These are phyloP conservation scores for Lepidium sativum DNA, from an alignment of 345 rosid species.

Conservation along the genomic window DNA sequence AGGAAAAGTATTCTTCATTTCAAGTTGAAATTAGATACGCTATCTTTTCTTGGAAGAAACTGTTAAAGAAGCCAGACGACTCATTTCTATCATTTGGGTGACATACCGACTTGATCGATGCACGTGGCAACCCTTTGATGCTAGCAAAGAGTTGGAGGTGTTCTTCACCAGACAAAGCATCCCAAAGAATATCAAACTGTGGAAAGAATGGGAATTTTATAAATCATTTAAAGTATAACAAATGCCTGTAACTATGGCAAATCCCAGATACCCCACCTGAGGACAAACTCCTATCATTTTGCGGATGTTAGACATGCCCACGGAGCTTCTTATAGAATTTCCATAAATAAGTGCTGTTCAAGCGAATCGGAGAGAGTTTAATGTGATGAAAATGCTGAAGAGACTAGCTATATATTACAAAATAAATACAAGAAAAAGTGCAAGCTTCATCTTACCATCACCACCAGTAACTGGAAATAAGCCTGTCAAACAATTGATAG, in stretches of 20 bases:
- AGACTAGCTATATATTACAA: neutral
- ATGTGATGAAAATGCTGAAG: neutral
- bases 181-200: slow-evolving; percentile 94
- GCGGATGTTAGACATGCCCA: slow-evolving; percentile 79
- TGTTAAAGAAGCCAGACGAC: neutral
- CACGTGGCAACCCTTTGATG: slow-evolving; percentile 63
- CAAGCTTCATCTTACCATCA: slow-evolving; percentile 50
- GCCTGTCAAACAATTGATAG: slow-evolving; percentile 79
- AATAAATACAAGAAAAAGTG: neutral
- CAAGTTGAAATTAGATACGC: neutral
- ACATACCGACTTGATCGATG: slow-evolving; percentile 55
- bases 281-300: slow-evolving; percentile 87
- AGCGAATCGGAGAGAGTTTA: slow-evolving; percentile 5
- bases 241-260: neutral
- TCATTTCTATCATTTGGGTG: neutral
- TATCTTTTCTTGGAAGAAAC: neutral
- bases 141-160: slow-evolving; percentile 79
- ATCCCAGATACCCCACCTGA: slow-evolving; percentile 43
- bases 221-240: slow-evolving; percentile 6
- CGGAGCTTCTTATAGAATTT: slow-evolving; percentile 61
- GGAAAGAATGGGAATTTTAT: neutral
- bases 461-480: slow-evolving; percentile 70
- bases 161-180: slow-evolving; percentile 73
- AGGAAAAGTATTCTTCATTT: neutral
- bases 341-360: slow-evolving; percentile 68